phyloP scores from a whole-genome alignment of 352 stramenopile genomes.

The Thraustochytrium sp. region DNA sequence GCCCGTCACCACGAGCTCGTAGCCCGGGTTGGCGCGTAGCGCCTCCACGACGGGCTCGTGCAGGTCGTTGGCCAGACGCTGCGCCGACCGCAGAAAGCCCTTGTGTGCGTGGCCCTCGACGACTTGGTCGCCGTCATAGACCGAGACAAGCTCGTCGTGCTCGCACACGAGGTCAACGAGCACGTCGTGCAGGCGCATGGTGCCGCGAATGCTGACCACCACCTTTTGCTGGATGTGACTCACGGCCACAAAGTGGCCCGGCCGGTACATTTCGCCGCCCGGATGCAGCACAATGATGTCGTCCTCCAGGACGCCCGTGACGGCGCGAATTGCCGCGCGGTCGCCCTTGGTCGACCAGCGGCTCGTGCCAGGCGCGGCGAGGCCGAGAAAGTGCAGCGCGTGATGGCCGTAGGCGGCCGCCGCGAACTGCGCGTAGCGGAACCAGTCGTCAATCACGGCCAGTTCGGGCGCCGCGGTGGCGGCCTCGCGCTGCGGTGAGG shows the following conservation, averaged over 20 bases:
- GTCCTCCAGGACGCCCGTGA: neutral
- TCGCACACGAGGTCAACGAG: slow-evolving; percentile 34
- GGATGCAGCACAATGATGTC: neutral
- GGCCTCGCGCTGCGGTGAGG: neutral
- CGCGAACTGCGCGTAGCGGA: neutral
- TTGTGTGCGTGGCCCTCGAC: slow-evolving; percentile 10
- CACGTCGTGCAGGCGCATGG: slow-evolving; percentile 21
- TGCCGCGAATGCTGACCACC: slow-evolving; percentile 1
- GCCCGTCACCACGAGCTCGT: slow-evolving; percentile 27
- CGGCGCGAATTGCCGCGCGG: neutral
- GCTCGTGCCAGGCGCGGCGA: neutral
- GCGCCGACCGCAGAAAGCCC: slow-evolving; percentile 17
- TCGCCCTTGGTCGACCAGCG: neutral
- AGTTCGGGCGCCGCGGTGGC: neutral
- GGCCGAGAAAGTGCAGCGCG: slow-evolving; percentile 17
- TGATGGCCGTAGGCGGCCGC: slow-evolving; percentile 10
- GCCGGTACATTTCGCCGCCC: neutral
- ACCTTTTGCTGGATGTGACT: neutral
- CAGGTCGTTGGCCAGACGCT: slow-evolving; percentile 26
- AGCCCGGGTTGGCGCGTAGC: neutral
- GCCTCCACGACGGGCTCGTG: slow-evolving; percentile 14
- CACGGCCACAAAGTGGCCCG: slow-evolving; percentile 32
- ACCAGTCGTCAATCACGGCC: neutral
- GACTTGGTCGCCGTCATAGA: slow-evolving; percentile 4
- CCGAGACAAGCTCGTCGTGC: neutral